A percentile compares a stretch with the other conserved stretches of the same genome.
Evolutionary conservation across 176 grass and related monocot genomes (phyloP).

Genomic region (Eremochloa ophiuroides): DNA sequence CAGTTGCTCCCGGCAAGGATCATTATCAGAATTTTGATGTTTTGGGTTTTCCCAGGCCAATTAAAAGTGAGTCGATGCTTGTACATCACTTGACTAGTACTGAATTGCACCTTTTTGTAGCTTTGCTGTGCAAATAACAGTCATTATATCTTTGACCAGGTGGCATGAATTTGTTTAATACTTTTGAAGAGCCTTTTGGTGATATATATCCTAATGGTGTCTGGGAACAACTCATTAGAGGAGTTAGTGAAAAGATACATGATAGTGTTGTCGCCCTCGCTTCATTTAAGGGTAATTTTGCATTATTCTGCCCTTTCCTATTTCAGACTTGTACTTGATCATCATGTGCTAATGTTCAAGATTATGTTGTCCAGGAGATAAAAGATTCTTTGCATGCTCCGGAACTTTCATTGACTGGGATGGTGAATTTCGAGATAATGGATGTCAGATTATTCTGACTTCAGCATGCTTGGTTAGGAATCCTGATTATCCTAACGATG

Average conservation of each 20-base stretch:
- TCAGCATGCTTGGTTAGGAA: conserved; percentile 12
- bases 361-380: not conserved
- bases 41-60: not conserved
- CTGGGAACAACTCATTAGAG: not conserved
- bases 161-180: not conserved
- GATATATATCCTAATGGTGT: not conserved
- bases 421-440: not conserved
- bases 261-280: not conserved
- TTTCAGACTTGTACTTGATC: not conserved
- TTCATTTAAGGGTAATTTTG: not conserved
- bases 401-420: conserved; percentile 3
- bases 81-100: not conserved
- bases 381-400: conserved; percentile 1
- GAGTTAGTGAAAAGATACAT: not conserved
- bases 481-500: not conserved
- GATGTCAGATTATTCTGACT: not conserved
- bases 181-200: conserved; percentile 11
- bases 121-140: not conserved
- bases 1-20: not conserved
- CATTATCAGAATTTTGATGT: not conserved
- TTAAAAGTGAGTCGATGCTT: not conserved
- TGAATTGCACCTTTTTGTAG: not conserved
- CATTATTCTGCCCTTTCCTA: not conserved
- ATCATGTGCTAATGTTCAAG: not conserved
- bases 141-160: not conserved